Evolutionary conservation across 1,284 basidiomycete species (phyloP).

Genomic region (Rhodotorula sp.): DNA sequence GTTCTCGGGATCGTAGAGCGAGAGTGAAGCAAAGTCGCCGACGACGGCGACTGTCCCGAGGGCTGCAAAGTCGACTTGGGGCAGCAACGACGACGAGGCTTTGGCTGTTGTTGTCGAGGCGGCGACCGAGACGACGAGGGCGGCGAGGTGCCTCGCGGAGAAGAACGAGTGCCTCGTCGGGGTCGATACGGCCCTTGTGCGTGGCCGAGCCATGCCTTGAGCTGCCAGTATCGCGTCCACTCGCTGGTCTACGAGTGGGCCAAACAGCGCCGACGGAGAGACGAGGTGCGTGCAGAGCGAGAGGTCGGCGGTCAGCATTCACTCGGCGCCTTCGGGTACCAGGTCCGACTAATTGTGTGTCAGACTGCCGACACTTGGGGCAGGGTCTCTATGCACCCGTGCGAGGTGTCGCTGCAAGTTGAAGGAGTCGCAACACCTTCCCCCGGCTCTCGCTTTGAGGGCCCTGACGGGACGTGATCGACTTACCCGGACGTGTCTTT

Average conservation of each 20-base stretch:
- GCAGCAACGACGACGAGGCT: slow-evolving; percentile 51
- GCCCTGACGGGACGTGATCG: neutral
- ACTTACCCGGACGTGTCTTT: neutral
- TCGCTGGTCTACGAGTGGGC: too few relatives aligned
- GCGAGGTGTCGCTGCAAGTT: neutral
- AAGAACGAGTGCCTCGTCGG: neutral
- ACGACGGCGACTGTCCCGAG: slow-evolving; percentile 82
- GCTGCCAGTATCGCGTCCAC: too few relatives aligned
- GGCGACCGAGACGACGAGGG: neutral
- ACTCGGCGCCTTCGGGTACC: too few relatives aligned
- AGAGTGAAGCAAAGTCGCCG: slow-evolving; percentile 80
- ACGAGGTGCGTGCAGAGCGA: neutral
- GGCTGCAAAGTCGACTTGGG: slow-evolving; percentile 74
- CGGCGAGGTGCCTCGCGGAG: neutral
- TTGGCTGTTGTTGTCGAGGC: neutral
- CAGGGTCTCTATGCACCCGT: too few relatives aligned
- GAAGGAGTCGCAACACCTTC: neutral
- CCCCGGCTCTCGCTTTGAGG: neutral
- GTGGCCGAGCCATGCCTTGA: slow-evolving; percentile 6
- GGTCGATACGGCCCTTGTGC: neutral
- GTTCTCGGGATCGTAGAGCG: slow-evolving; percentile 59
- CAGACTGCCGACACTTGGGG: too few relatives aligned
- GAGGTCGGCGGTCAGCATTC: too few relatives aligned
- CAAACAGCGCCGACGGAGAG: too few relatives aligned
- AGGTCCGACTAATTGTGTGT: too few relatives aligned